Conservation (phyloP, 1,284 basidiomycete genomes). For the Pseudozyma thailandica region DNA sequence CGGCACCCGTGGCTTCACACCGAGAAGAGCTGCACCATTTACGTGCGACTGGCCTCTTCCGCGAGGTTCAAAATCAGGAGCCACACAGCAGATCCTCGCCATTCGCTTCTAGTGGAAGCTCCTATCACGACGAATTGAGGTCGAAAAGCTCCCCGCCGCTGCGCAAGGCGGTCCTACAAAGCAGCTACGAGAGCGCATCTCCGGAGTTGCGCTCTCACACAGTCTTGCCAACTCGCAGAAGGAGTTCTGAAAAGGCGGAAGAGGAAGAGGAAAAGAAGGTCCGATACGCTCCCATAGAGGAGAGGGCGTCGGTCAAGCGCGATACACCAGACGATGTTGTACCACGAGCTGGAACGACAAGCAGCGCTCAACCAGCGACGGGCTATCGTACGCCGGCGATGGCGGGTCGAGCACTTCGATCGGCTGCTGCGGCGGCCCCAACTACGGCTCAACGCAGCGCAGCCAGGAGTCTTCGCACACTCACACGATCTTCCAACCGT, state of each 20-base stretch:
- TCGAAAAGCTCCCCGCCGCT: slow-evolving; percentile 42
- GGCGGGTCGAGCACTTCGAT: slow-evolving; percentile 37
- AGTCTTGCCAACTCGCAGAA: slow-evolving; percentile 18
- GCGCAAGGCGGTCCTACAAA: slow-evolving; percentile 12
- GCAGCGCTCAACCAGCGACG: slow-evolving; percentile 9
- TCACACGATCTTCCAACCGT: slow-evolving; percentile 40
- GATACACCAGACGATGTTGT: slow-evolving; percentile 28
- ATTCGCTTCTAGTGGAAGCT: slow-evolving; percentile 14
- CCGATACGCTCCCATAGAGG: slow-evolving; percentile 35
- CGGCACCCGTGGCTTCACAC: slow-evolving; percentile 25
- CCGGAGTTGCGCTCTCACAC: slow-evolving; percentile 16
- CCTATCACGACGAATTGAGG: slow-evolving; percentile 27
- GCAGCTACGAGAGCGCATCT: slow-evolving; percentile 4
- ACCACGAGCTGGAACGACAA: slow-evolving; percentile 13
- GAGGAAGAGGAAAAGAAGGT: slow-evolving; percentile 41
- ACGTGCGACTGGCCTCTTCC: slow-evolving; percentile 35
- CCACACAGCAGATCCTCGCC: slow-evolving; percentile 32
- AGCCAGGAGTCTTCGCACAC: slow-evolving; percentile 42
- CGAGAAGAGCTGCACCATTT: slow-evolving; percentile 34
- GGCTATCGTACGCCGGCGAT: slow-evolving; percentile 52
- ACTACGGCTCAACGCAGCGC: slow-evolving; percentile 42
- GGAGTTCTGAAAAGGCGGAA: slow-evolving; percentile 28
- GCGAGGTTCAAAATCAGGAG: slow-evolving; percentile 20
- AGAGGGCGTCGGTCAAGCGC: slow-evolving; percentile 32
- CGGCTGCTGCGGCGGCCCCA: slow-evolving; percentile 22